phyloP scores from a whole-genome alignment of 352 stramenopile species.

The Phytophthora macrochlamydospora region DNA sequence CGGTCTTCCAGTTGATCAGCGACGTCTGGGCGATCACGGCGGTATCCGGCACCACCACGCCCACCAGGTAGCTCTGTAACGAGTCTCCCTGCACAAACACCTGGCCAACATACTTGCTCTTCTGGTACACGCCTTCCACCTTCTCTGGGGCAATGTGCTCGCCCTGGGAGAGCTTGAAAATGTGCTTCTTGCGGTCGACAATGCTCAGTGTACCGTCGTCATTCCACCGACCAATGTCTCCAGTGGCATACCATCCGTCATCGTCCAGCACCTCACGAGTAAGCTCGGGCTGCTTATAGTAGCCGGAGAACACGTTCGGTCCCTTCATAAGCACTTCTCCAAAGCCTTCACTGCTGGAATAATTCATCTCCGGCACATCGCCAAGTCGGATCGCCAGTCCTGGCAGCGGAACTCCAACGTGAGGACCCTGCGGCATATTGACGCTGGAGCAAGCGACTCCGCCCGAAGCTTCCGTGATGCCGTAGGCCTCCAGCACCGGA shows the following conservation, averaged over 20 bases:
- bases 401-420: conserved; percentile 89
- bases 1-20: conserved; percentile 10
- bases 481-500: conserved; percentile 94
- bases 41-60: conserved; percentile 92
- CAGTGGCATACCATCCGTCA: conserved; percentile 95
- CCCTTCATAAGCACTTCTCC: conserved; percentile 86
- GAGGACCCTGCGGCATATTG: conserved; percentile 54
- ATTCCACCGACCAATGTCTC: conserved; percentile 95
- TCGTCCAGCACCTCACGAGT: conserved; percentile 89
- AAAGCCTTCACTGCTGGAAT: conserved; percentile 56
- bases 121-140: conserved; percentile 94
- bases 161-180: conserved; percentile 92
- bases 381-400: conserved; percentile 89
- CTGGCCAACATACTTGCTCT: conserved; percentile 90
- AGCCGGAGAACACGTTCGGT: conserved; percentile 86
- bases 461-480: conserved; percentile 88
- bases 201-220: conserved; percentile 88
- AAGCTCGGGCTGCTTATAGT: conserved; percentile 93
- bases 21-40: conserved; percentile 45
- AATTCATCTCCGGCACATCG: conserved; percentile 96
- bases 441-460: conserved; percentile 32
- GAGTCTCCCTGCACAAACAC: conserved; percentile 95
- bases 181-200: conserved; percentile 90
- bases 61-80: conserved; percentile 92
- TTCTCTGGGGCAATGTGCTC: conserved; percentile 97